Conservation (phyloP, 1,139 yeast species). For the Debaryomyces psychrophilus region DNA sequence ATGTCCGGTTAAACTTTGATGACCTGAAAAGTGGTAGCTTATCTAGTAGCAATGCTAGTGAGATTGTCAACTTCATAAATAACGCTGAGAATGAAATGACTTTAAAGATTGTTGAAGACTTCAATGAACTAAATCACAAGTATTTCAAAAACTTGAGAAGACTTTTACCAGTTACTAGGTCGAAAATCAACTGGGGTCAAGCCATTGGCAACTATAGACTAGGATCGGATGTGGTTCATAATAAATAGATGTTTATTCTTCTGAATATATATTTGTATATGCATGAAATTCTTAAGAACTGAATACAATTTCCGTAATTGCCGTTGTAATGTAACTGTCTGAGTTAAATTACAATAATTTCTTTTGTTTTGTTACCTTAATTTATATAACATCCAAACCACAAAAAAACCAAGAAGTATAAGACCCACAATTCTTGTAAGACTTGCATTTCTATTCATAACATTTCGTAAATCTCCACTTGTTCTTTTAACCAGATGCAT, state of each 20-base stretch:
- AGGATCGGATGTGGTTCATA: slow-evolving; percentile 78
- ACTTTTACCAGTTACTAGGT: slow-evolving; percentile 86
- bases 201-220: slow-evolving; percentile 88
- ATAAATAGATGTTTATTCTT: slow-evolving; percentile 15
- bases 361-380: slow-evolving; percentile 24
- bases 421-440: slow-evolving; percentile 43
- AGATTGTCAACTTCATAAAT: slow-evolving; percentile 56
- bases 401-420: slow-evolving; percentile 62
- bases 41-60: slow-evolving; percentile 23
- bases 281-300: slow-evolving; percentile 1
- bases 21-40: slow-evolving; percentile 37
- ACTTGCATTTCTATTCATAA: slow-evolving; percentile 49
- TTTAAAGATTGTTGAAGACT: slow-evolving; percentile 60
- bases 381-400: slow-evolving; percentile 68
- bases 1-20: slow-evolving; percentile 72
- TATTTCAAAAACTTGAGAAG: slow-evolving; percentile 86
- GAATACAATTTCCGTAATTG: background rate
- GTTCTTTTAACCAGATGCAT: slow-evolving; percentile 65
- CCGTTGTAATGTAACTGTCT: background rate
- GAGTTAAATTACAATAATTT: background rate
- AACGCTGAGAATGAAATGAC: slow-evolving; percentile 66
- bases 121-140: slow-evolving; percentile 73
- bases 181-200: slow-evolving; percentile 93
- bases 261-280: slow-evolving; percentile 4
- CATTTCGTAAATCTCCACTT: slow-evolving; percentile 62